Base-by-base conservation (phyloP, 2,329 filamentous ascomycete genomes). In the Ceratocystis destructans region DNA sequence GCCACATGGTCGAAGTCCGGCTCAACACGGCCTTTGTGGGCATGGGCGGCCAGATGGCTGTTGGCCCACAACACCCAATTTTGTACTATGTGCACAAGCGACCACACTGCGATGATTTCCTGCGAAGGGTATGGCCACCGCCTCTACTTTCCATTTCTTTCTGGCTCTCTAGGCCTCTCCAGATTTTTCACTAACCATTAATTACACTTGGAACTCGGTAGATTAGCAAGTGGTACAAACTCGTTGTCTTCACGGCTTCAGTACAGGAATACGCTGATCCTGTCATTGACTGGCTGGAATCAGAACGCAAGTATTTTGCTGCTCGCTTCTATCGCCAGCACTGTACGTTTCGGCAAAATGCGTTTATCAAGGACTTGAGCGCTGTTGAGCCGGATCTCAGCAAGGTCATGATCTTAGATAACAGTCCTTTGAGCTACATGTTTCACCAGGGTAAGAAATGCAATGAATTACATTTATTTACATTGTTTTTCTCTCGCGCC, bases 201-300 rank as follows among this genome's bases (percentile, higher is more conserved):
- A 37, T 61, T 17, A 20, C 8, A 20, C 41, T 64, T 41, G 37
- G 15, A 33, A 44, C 25, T 8, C 41, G 48, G 46, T 61, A 94
- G 80, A 85, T 96, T 61, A 91, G 87, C 80, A 96, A 96, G 78
- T 99, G 94, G 94, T 99, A 95, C 78, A 97, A 96, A 74, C 80
- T 99, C 17, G 90, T 99, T 64, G 82, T 97, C 61, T 99, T 99
- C 75, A 99, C 94, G 8, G 94, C 94, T 2, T 96, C 91, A 22
- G 94, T 99, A 46, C 94, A 99, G 75, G 94, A 99, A 75, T 99
- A 99, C 73, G 94, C 94, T 67, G 94, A 99, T 75, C 94, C 94
- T 0, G 94, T 99, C 66, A 97, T 99, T 74, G 94, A 99, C 80
- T 97, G 92, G 91, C 82, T 99, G 68, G 94, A 99, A 77, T 87